These are phyloP conservation scores for Aspergillus cristatus DNA, from an alignment of 495 filamentous ascomycete species.

Conservation along the genomic window DNA sequence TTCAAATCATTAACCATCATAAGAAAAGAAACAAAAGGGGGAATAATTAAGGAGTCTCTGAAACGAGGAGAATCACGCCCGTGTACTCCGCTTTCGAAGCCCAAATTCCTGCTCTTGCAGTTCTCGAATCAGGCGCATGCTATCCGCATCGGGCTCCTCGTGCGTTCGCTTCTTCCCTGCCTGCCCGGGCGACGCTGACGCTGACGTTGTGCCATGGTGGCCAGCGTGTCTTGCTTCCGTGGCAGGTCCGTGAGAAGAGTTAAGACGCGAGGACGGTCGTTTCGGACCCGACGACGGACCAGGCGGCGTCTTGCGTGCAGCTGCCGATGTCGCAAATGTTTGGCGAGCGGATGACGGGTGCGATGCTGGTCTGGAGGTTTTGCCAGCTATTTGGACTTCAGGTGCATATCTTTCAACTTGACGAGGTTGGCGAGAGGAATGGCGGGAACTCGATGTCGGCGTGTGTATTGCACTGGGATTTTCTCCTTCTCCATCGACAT, in stretches of 20 bases:
- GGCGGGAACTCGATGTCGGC: conserved; percentile 39
- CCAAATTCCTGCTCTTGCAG: conserved; percentile 52
- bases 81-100: conserved; percentile 38
- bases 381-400: conserved; percentile 23
- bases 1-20: conserved; percentile 8
- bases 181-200: conserved; percentile 28
- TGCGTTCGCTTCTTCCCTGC: conserved; percentile 22
- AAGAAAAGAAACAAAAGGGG: conserved; percentile 5
- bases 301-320: conserved; percentile 22
- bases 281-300: conserved; percentile 22
- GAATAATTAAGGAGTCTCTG: conserved; percentile 2
- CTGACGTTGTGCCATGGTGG: conserved; percentile 16
- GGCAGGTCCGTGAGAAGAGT: conserved; percentile 35
- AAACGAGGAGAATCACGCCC: conserved; percentile 13
- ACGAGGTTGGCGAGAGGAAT: conserved; percentile 42
- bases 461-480: conserved; percentile 25
- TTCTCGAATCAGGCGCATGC: conserved; percentile 46
- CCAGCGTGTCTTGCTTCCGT: conserved; percentile 21
- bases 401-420: conserved; percentile 36
- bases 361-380: conserved; percentile 19
- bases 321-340: conserved; percentile 13
- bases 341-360: conserved; percentile 14
- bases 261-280: conserved; percentile 32
- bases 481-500: conserved; percentile 31
- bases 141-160: conserved; percentile 41